A percentile compares a stretch with the other conserved stretches of the same genome.
Conservation (phyloP, 2,329 filamentous ascomycete genomes). For the Paracorniculantispora psalliotae region DNA sequence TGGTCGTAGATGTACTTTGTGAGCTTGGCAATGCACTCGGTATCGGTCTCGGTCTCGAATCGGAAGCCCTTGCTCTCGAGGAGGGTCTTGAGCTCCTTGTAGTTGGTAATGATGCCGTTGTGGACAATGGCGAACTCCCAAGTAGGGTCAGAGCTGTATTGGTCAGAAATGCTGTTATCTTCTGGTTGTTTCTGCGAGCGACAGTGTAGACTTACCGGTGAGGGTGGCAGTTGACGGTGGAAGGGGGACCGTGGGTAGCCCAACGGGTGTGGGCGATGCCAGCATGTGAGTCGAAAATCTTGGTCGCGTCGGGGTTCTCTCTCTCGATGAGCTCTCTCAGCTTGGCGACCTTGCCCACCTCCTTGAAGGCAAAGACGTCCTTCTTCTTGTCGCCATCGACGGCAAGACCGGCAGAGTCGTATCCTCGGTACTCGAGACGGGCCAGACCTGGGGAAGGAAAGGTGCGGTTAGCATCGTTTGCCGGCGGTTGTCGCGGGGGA, state of each 20-base stretch:
- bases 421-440: conserved; percentile 96
- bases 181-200: neutral
- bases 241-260: conserved; percentile 95
- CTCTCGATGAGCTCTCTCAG: conserved; percentile 88
- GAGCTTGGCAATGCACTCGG: conserved; percentile 98
- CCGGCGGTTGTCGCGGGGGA: neutral
- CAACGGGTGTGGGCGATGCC: conserved; percentile 98
- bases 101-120: conserved; percentile 99
- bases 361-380: conserved; percentile 95
- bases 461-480: conserved; percentile 25
- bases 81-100: conserved; percentile 97
- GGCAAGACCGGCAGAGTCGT: conserved; percentile 94
- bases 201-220: conserved; percentile 64
- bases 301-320: conserved; percentile 76
- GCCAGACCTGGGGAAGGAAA: conserved; percentile 63
- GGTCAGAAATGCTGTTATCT: neutral
- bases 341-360: conserved; percentile 98
- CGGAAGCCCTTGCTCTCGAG: conserved; percentile 92
- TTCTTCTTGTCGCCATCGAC: conserved; percentile 99
- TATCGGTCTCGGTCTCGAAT: conserved; percentile 99
- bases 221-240: conserved; percentile 93
- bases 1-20: conserved; percentile 97
- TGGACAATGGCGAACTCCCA: conserved; percentile 98
- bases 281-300: conserved; percentile 95
- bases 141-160: conserved; percentile 73